A percentile compares a stretch with the other conserved stretches of the same genome.
Evolutionary conservation across 1,284 basidiomycete genomes (phyloP).

Genomic region (Thelephora terrestris): DNA sequence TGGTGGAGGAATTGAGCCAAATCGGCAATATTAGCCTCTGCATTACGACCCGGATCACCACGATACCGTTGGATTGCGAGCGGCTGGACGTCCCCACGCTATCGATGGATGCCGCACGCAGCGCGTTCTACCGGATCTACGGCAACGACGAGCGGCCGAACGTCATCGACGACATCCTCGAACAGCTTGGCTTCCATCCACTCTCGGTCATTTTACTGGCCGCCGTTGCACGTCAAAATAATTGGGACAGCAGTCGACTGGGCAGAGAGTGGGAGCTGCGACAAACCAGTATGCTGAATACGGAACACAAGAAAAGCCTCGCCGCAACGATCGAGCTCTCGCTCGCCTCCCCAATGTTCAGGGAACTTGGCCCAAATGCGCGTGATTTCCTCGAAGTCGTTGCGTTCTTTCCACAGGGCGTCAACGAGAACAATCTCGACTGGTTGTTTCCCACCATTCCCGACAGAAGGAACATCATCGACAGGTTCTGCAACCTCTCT

Average conservation of each 20-base stretch:
- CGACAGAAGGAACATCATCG: background rate
- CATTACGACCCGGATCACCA: background rate
- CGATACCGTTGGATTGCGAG: background rate
- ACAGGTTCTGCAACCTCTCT: background rate
- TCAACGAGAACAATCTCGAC: background rate
- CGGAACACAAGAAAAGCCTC: background rate
- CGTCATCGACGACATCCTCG: background rate
- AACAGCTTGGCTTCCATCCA: background rate
- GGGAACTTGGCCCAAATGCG: background rate
- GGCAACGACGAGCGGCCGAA: background rate
- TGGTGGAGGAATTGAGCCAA: background rate
- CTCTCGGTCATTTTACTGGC: background rate
- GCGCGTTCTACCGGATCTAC: background rate
- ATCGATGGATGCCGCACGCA: background rate
- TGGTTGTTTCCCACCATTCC: background rate
- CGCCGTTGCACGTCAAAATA: background rate
- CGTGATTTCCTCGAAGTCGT: background rate
- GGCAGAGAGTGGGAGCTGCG: background rate
- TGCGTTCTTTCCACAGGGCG: background rate
- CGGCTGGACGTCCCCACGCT: background rate
- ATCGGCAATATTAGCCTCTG: background rate
- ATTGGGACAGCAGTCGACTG: background rate
- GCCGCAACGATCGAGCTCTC: background rate
- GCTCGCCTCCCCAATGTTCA: background rate
- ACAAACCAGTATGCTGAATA: background rate